Evolutionary conservation across 495 filamentous ascomycete genomes (phyloP).

Genomic region (Bathelium albidoporum): DNA sequence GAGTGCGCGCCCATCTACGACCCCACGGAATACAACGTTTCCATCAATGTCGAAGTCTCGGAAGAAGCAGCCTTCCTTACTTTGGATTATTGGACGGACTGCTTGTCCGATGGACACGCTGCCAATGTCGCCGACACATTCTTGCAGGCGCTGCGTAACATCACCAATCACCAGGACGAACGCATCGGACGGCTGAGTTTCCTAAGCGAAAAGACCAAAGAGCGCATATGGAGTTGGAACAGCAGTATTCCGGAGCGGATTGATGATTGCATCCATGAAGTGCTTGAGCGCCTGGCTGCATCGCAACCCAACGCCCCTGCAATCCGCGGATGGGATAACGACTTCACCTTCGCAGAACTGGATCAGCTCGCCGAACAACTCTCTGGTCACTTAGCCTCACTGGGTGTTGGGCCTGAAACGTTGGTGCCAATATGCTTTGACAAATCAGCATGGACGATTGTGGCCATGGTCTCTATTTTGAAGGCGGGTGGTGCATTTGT

Average conservation of each 20-base stretch:
- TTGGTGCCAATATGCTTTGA: slow-evolving; percentile 37
- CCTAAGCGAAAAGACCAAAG: slow-evolving; percentile 31
- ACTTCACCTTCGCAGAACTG: slow-evolving; percentile 42
- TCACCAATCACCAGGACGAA: slow-evolving; percentile 6
- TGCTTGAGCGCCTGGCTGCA: slow-evolving; percentile 32
- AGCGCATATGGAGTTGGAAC: slow-evolving; percentile 40
- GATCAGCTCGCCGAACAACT: slow-evolving; percentile 38
- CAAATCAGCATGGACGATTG: slow-evolving; percentile 36
- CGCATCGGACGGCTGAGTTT: slow-evolving; percentile 30
- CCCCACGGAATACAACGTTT: slow-evolving; percentile 19
- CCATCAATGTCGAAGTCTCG: slow-evolving; percentile 19
- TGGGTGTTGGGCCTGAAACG: slow-evolving; percentile 20
- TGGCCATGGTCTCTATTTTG: slow-evolving; percentile 26
- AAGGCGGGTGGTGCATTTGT: slow-evolving; percentile 5
- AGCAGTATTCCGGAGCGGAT: slow-evolving; percentile 27
- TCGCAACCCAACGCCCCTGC: slow-evolving; percentile 32
- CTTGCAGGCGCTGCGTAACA: slow-evolving; percentile 11
- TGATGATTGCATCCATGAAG: slow-evolving; percentile 36
- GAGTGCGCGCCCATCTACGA: slow-evolving; percentile 16
- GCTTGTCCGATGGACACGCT: slow-evolving; percentile 16
- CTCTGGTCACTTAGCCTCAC: slow-evolving; percentile 23
- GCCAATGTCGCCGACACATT: slow-evolving; percentile 20
- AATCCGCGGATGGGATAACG: slow-evolving; percentile 40
- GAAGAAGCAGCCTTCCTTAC: slow-evolving; percentile 17
- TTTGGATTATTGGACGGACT: slow-evolving; percentile 21